Base-by-base conservation (phyloP, 2,329 filamentous ascomycete genomes). In the Xylaria polymorpha region DNA sequence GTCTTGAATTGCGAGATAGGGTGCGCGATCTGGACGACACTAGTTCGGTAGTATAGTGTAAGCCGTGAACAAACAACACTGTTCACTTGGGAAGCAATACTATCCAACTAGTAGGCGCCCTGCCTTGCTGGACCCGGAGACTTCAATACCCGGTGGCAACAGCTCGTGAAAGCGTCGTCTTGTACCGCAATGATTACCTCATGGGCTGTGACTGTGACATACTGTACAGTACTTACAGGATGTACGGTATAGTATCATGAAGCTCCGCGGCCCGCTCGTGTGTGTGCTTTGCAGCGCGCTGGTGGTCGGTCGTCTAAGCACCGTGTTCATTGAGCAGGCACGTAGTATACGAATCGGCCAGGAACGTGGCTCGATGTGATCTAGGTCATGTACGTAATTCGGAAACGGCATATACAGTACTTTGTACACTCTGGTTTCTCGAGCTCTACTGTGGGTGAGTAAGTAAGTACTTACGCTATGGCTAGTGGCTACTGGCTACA, bases 331-430 rank as follows among this genome's bases (percentile, higher is more conserved):
- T 57, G 25, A 48, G 53, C 44, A 56, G 25, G 39, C n/a, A 37
- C 35, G 10, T 37, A 37, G 35, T 12, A 29, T 29, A 60, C 53
- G 29, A 58, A 62, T 62, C 32, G 29, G 48, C 57, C 57, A 61
- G 59, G 50, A 65, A 70, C 65, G 62, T 70, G 64, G 58, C 57
- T 66, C 48, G 41, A 55, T 61, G 53, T 65, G 61, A 61, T 62
- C 69, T 57, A 64, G 55, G 32, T 65, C 53, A 66, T 71, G 69
- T 71, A 64, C 66, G 66, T 71, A 68, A 71, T 68, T 48, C 59
- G 55, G 58, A 66, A 59, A 53, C 61, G 53, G 67, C 57, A 65
- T 35, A 66, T 62, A 22, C 25, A 29, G 25, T 29, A 29, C 25
- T 29, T 29, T 29, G 4, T 4, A 29, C 25, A 29, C 32, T 58